phyloP scores from a whole-genome alignment of 306 rosid species.

The Sicyos edulis region DNA sequence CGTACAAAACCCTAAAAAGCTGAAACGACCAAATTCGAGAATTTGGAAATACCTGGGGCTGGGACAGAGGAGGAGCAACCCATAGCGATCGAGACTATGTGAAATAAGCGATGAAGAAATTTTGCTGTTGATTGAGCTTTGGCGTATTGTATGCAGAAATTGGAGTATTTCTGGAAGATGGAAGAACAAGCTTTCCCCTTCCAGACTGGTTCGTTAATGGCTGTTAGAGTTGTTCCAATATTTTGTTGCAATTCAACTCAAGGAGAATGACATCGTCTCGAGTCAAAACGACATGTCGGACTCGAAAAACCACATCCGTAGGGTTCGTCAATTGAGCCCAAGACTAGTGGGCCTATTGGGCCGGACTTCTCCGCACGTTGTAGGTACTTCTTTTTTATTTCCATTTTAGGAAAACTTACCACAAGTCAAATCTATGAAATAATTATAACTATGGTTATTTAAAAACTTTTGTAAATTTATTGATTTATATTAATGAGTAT shows the following conservation, averaged over 20 bases:
- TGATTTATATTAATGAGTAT: too few species aligned
- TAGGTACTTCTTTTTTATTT: too few species aligned
- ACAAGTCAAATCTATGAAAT: too few species aligned
- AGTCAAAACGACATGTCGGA: conserved; percentile 4
- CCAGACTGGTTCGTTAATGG: conserved; percentile 18
- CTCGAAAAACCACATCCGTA: too few species aligned
- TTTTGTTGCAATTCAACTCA: not conserved
- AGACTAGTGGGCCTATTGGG: not conserved
- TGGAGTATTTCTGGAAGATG: too few species aligned
- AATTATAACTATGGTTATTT: too few species aligned
- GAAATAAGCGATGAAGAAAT: not conserved
- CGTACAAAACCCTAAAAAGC: not conserved
- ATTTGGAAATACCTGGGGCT: conserved; percentile 47
- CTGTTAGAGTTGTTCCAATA: not conserved
- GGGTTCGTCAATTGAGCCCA: too few species aligned
- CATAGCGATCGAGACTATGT: conserved; percentile 28
- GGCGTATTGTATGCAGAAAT: not conserved
- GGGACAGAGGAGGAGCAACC: conserved; percentile 81
- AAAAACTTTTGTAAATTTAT: too few species aligned
- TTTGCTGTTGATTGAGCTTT: not conserved
- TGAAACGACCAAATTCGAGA: not conserved
- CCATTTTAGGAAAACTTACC: too few species aligned
- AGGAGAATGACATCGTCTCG: not conserved
- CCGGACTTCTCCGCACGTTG: not conserved
- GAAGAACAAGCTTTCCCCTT: not conserved